Evolutionary conservation across 768 basidiomycete genomes (phyloP), one percentile per base, ranked within the genome.

Genomic region (Royoungia palumana): DNA sequence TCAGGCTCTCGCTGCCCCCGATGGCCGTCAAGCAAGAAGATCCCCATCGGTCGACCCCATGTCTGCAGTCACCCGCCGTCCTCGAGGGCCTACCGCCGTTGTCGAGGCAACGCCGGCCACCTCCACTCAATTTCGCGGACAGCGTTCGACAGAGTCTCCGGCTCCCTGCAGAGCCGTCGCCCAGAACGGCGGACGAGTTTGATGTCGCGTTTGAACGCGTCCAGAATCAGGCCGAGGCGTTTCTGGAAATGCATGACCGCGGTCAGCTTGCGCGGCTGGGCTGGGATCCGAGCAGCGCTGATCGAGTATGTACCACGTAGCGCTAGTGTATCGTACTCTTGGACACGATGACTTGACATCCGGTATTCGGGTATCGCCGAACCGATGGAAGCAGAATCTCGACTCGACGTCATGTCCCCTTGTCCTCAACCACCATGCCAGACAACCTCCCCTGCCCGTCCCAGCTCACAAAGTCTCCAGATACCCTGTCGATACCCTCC

Each of bases 11-110:
- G n/a, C 41, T 69, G 25, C 66, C 66, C 0, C 59, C 61, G 21
- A 69, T 67, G 28, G 61, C 59, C 9, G 53, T 69, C 41, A 67
- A 67, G 48, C 22, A 52, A 11, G 66, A 67, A n/a, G 63, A 63
- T n/a, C n/a, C n/a, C n/a, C n/a, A n/a, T n/a, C n/a, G n/a, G 0
- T 1, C 20, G 12, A 40, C 40, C 36, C 46, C 36, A 13, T 47
- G 32, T 46, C 2, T 51, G 42, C 0, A 53, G 30, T 12, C 25
- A 11, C 36, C 21, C 6, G 38, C 32, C 8, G 14, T 41, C 6
- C 46, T 53, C 14, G 44, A 52, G 0, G 39, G 35, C 9, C 20
- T 46, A 1, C 45, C 60, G 4, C 46, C 61, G 1, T 22, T 54
- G n/a, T 45, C 28, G 0, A 45, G 44, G 27, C 46, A 19, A n/a